Percentiles rank a stretch among this genome's conserved stretches.
phyloP scores from a whole-genome alignment of 2,329 filamentous ascomycete species.

The Botrytis medusae region DNA sequence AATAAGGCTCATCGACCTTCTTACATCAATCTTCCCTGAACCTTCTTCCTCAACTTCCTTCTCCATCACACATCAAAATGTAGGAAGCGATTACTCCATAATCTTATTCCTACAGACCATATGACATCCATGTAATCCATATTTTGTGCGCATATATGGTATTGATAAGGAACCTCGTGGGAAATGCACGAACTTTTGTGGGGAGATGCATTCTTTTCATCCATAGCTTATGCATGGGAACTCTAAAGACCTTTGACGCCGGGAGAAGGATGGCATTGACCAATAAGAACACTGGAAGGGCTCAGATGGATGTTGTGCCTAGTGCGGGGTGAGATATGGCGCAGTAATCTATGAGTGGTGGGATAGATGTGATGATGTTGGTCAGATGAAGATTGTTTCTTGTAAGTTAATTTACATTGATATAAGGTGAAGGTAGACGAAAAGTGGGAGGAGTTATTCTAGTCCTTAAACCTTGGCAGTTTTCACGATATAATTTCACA shows the following conservation, averaged over 20 bases:
- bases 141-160: neutral
- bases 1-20: neutral
- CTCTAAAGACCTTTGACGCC: neutral
- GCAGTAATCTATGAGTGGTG: neutral
- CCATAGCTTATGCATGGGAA: constrained; percentile 1
- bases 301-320: neutral
- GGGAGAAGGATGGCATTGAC: neutral
- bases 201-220: neutral
- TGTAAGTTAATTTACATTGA: neutral
- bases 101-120: constrained; percentile 7
- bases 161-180: neutral
- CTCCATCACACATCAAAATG: neutral
- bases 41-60: neutral
- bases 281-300: neutral
- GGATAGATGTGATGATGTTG: neutral
- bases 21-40: neutral
- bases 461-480: neutral
- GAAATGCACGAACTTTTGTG: neutral
- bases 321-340: neutral
- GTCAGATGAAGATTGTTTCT: neutral
- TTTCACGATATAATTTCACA: neutral
- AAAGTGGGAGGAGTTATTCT: neutral
- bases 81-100: neutral
- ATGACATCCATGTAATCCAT: neutral
- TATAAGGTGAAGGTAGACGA: neutral